Conservation (phyloP, 2,329 filamentous ascomycete species). For the Sarocladiaceae sp. region DNA sequence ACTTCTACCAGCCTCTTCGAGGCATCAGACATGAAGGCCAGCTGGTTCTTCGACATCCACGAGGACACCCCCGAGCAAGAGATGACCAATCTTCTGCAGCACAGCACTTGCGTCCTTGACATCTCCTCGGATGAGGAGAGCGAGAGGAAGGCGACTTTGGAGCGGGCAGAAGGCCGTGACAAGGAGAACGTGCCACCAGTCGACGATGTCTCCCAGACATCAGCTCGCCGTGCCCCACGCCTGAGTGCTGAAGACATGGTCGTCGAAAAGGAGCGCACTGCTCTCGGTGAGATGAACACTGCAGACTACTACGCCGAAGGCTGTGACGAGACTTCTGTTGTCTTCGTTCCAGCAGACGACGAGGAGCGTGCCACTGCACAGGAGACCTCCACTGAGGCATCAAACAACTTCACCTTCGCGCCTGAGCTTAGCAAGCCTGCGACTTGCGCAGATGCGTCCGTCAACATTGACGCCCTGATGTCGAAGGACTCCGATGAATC, state of each 20-base stretch:
- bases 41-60: constrained; percentile 92
- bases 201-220: constrained; percentile 55
- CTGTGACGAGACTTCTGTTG: constrained; percentile 55
- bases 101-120: constrained; percentile 79
- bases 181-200: constrained; percentile 91
- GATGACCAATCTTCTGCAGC: constrained; percentile 87
- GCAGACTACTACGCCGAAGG: constrained; percentile 62
- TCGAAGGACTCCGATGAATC: constrained; percentile 24
- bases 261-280: constrained; percentile 57
- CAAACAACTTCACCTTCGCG: constrained; percentile 1
- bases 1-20: constrained; percentile 8
- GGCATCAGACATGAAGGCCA: constrained; percentile 44
- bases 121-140: constrained; percentile 83
- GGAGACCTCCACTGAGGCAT: not conserved
- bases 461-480: constrained; percentile 31
- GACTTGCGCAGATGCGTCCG: constrained; percentile 9
- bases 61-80: constrained; percentile 88
- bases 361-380: constrained; percentile 25
- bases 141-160: constrained; percentile 45
- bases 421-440: constrained; percentile 17
- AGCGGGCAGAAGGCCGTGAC: constrained; percentile 53
- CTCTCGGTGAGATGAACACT: constrained; percentile 61
- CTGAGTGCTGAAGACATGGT: constrained; percentile 41
- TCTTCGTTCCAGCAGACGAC: constrained; percentile 57
- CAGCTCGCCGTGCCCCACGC: constrained; percentile 22